Evolutionary conservation across 2,329 filamentous ascomycete genomes (phyloP).

Genomic region (Fusarium pseudonygamai): DNA sequence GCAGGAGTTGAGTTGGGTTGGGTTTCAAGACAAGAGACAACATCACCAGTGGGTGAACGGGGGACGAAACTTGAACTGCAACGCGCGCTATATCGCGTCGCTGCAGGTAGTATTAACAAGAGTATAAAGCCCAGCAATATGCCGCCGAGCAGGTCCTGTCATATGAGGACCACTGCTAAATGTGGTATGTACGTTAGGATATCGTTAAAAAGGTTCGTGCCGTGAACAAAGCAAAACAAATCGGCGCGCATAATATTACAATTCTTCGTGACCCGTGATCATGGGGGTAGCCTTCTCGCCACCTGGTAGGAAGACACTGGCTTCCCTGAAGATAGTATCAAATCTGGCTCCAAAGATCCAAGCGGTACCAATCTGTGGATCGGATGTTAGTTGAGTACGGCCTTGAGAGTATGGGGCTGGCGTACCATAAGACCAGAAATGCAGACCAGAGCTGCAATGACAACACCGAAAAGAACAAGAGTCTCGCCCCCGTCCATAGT

Average conservation of each 20-base stretch:
- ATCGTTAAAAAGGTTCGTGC: slow-evolving; percentile 40
- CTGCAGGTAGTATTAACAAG: slow-evolving; percentile 42
- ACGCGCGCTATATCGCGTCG: slow-evolving; percentile 25
- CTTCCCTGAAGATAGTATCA: slow-evolving; percentile 58
- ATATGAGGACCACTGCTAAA: slow-evolving; percentile 22
- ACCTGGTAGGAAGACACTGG: slow-evolving; percentile 37
- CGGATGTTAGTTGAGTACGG: not conserved
- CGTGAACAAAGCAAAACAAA: slow-evolving; percentile 29
- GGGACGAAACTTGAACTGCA: slow-evolving; percentile 26
- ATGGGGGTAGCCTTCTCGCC: slow-evolving; percentile 36
- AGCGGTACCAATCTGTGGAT: slow-evolving; percentile 74
- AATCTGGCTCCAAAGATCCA: slow-evolving; percentile 86
- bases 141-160: slow-evolving; percentile 16
- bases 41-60: slow-evolving; percentile 2
- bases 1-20: slow-evolving; percentile 60
- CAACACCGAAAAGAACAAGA: slow-evolving; percentile 71
- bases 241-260: slow-evolving; percentile 42
- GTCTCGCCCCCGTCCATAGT: slow-evolving; percentile 66
- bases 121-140: slow-evolving; percentile 33
- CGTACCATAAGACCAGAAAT: slow-evolving; percentile 84
- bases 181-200: slow-evolving; percentile 44
- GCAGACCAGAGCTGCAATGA: slow-evolving; percentile 73
- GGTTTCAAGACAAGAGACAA: not conserved
- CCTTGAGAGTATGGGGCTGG: slow-evolving; percentile 17
- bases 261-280: slow-evolving; percentile 48